Evolutionary conservation across 345 rosid species (phyloP), one percentile per base, ranked within the genome.

Genomic region (Capsella bursapastoris): DNA sequence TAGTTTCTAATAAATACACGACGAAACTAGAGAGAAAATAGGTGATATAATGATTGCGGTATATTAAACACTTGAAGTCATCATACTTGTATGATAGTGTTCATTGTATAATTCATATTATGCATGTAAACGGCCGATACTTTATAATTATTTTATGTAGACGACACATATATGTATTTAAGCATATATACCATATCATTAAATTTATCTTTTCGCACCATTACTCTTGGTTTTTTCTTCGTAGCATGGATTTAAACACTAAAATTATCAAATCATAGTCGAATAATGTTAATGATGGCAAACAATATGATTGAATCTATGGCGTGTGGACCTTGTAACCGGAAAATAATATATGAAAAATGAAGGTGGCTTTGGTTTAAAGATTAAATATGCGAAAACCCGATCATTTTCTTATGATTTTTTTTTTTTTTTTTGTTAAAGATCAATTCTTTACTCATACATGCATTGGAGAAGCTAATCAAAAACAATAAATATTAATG

Each of bases 301-400:
- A 76, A 55, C 74, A 53, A 53, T 44, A 69, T 76, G 79, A 61
- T 68, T 53, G 43, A 2, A 53, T 53, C 40, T 53, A 31, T 53
- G 44, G 64, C 45, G 64, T 60, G 73, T 68, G 74, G 74, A 75
- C 74, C 58, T 61, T 53, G 69, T 43, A 56, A 68, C 22, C 28
- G 3, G 15, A n/a, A 51, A 60, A 35, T 4, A 48, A 64, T 45
- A 45, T 12, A 35, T 35, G 70, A 18, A 37, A 52, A 65, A 12
- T 66, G 60, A 57, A 43, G 35, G 7, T 73, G 72, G 41, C 74
- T 75, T 75, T 75, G 31, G 57, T 40, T 61, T 60, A 68, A 75
- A 68, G 63, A 75, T 60, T 32, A 41, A 52, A 59, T 51, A 45
- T 43, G 43, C 31, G 12, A 25, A 43, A 68, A 25, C n/a, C 8